Base-by-base conservation (phyloP, 2,329 filamentous ascomycete species). In the Cladosporium austrohemisphaericum region DNA sequence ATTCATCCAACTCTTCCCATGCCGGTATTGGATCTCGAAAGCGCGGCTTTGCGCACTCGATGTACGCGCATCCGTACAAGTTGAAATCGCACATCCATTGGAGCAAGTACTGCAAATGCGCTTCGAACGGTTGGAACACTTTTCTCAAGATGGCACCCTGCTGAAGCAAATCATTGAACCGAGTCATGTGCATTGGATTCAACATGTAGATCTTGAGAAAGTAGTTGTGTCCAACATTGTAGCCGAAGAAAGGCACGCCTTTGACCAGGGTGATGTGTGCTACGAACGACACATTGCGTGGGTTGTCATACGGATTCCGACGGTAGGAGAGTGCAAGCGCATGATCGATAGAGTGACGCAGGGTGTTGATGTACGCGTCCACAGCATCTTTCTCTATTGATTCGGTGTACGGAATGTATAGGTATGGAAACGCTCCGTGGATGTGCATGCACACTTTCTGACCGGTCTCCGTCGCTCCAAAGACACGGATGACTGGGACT, bases 51-150 rank as follows among this genome's bases (percentile, higher is more conserved):
- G 74, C 74, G 41, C 83, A 85, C 51, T 92, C 80, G 56, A 97
- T 82, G 60, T 92, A 94, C 49, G 83, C 85, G 64, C 93, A 98
- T 5, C 94, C 94, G 66, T 95, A 97, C 57, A 98, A 74, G 64
- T 96, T 98, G 74, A 94, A 98, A 67, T 98, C 94, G 56, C 85
- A 86, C 93, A 98, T 97, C 80, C 94, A 98, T 69, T 98, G 94
- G 8, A 93, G 76, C 7, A 96, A 72, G 65, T 91, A 97, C 63
- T 95, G 89, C 54, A 97, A 68, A 65, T 98, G 94, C 14, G 88
- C 90, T 69, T 98, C 93, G 63, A 93, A 95, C 0, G 93, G 92
- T 63, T 97, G 92, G 35, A 98, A 85, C 19, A 80, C 78, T 52
- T 79, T 80, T 64, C 88, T 88, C 80, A 97, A 80, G 35, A 98